Base-by-base conservation (phyloP, 108 stramenopile species). In the Epipyxis sp. region DNA sequence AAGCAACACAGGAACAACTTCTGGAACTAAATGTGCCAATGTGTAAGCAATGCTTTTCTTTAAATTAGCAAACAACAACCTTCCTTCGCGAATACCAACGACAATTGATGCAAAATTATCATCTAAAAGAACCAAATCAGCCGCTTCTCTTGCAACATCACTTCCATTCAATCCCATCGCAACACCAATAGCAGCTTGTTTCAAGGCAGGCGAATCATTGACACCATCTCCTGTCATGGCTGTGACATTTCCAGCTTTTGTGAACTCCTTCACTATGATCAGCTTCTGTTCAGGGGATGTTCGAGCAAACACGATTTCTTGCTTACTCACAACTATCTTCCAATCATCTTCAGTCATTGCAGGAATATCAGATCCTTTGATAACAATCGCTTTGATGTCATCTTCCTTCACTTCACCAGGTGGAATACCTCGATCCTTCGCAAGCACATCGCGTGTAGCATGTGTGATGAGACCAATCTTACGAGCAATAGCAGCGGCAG, bases 151-250 rank as follows among this genome's bases (percentile, higher is more conserved):
- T 62, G 98, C 91, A 16, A 98, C 98, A 78, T 94, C 94, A 72
- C 94, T 93, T 78, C 98, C 98, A 86, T 91, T 92, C n/a, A n/a
- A n/a, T 54, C 96, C 98, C 98, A 98, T 98, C 71, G 98, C 98
- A 79, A 98, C 93, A 84, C 98, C 98, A 87, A 98, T 94, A 84
- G 97, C 92, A 30, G 96, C 98, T 77, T 90, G 89, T 88, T 96
- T 97, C n/a, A 98, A 87, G 6, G 98, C 95, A 42, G 98, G 98
- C 41, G 95, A 92, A 80, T 98, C 98, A 78, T 98, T 98, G 42
- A 98, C 98, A 76, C 98, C 98, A 85, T 99, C 98, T 59, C 98
- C 98, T 65, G 98, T 99, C 92, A 99, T 94, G 81, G 91, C 89
- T 39, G 92, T 87, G 59, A 98, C 88, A 76, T 95, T 87, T 25